A percentile compares a stretch with the other conserved stretches of the same genome.
These are phyloP conservation scores for Fusarium marasasianum DNA, from an alignment of 2,329 filamentous ascomycete species.

Conservation along the genomic window DNA sequence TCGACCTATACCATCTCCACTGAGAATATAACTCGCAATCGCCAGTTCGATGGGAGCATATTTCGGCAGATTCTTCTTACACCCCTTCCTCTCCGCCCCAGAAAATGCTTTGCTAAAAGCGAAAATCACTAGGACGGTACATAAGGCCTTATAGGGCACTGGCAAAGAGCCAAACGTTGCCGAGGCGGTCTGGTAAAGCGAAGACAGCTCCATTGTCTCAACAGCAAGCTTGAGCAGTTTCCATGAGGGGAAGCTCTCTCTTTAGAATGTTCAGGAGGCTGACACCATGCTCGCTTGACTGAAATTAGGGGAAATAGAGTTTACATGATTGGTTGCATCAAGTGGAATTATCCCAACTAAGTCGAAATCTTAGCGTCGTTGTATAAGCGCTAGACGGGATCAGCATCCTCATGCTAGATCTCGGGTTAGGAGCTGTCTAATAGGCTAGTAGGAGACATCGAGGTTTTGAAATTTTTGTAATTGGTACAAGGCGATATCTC, in stretches of 20 bases:
- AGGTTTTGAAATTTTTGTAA: not conserved
- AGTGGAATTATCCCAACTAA: not conserved
- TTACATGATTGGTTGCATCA: not conserved
- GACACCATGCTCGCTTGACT: not conserved
- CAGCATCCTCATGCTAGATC: not conserved
- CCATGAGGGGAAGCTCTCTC: not conserved
- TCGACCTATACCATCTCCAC: conserved; percentile 12
- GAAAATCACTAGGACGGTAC: not conserved
- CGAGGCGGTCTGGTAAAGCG: not conserved
- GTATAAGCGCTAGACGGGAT: not conserved
- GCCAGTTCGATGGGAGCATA: conserved; percentile 25
- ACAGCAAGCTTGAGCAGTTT: not conserved
- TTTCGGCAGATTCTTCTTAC: not conserved
- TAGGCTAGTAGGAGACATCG: not conserved
- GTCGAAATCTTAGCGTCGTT: not conserved
- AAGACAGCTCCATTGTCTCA: not conserved
- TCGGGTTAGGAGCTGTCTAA: not conserved
- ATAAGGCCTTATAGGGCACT: not conserved
- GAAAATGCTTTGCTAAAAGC: not conserved
- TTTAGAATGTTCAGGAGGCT: not conserved
- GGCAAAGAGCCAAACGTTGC: not conserved
- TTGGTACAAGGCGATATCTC: no score
- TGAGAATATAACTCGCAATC: conserved; percentile 17
- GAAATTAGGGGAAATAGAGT: not conserved
- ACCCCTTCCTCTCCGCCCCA: not conserved